Evolutionary conservation across 2,329 filamentous ascomycete species (phyloP).

Genomic region (Penicillium verrucosum): DNA sequence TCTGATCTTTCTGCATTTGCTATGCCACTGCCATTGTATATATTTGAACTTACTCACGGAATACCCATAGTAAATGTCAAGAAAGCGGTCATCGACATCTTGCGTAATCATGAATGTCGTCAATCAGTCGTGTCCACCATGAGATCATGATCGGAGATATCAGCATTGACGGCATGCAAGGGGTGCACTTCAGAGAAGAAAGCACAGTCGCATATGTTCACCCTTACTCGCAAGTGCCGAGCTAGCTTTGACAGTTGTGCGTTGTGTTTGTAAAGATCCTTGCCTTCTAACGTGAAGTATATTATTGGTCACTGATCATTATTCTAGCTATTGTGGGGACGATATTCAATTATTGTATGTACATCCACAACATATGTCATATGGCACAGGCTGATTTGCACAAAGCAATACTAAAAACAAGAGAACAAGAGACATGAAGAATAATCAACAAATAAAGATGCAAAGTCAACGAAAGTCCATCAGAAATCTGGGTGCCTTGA

Average conservation of each 20-base stretch:
- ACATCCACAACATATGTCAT: background rate
- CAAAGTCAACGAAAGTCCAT: background rate
- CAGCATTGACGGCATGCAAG: conserved; percentile 15
- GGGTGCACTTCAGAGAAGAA: background rate
- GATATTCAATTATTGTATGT: background rate
- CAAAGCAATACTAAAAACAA: too few relatives aligned
- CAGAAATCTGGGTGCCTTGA: background rate
- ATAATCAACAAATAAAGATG: too few relatives aligned
- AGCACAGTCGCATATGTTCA: background rate
- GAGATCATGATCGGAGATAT: conserved; percentile 14
- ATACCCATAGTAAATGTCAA: background rate
- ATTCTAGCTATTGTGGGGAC: background rate
- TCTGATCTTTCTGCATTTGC: background rate
- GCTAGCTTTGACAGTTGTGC: background rate
- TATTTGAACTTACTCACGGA: background rate
- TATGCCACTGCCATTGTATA: background rate
- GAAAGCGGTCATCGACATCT: background rate
- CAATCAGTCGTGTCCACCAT: conserved; percentile 9
- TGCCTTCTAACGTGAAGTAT: background rate
- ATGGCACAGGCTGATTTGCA: too few relatives aligned
- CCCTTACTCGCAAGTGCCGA: background rate
- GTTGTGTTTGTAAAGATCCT: background rate
- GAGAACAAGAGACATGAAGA: too few relatives aligned
- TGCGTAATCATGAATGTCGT: background rate
- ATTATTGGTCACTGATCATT: background rate